A percentile compares a stretch with the other conserved stretches of the same genome.
Evolutionary conservation across 1,284 basidiomycete genomes (phyloP).

Genomic region (Malassezia pachydermatis): DNA sequence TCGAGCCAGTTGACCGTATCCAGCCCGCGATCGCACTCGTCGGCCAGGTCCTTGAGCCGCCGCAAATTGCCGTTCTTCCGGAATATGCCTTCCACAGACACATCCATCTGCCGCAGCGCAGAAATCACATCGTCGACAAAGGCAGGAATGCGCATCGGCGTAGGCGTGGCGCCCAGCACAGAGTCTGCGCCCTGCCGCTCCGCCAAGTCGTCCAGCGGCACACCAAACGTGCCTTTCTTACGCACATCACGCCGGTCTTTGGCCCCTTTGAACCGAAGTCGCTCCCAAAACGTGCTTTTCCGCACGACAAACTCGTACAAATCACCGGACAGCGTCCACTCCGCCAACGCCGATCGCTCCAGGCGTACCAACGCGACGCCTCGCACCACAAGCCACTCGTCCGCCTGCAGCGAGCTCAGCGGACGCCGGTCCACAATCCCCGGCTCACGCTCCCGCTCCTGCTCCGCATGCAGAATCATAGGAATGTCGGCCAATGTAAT

Average conservation of each 20-base stretch:
- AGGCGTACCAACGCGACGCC: slow-evolving; percentile 78
- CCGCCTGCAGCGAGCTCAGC: slow-evolving; percentile 66
- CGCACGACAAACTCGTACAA: slow-evolving; percentile 79
- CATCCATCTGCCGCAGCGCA: slow-evolving; percentile 98
- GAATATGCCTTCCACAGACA: slow-evolving; percentile 98
- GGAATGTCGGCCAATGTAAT: slow-evolving; percentile 95
- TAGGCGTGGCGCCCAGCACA: slow-evolving; percentile 73
- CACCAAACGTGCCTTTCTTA: slow-evolving; percentile 65
- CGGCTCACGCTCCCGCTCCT: slow-evolving; percentile 58
- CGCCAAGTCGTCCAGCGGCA: slow-evolving; percentile 86
- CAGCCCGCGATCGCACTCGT: slow-evolving; percentile 85
- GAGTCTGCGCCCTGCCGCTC: slow-evolving; percentile 92
- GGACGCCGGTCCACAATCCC: slow-evolving; percentile 47
- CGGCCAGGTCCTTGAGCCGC: slow-evolving; percentile 75
- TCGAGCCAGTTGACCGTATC: slow-evolving; percentile 71
- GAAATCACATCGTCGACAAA: slow-evolving; percentile 96
- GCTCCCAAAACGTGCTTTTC: slow-evolving; percentile 93
- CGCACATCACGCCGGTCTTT: slow-evolving; percentile 60
- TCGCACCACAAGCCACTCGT: slow-evolving; percentile 82
- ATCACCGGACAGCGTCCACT: slow-evolving; percentile 69
- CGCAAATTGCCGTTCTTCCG: slow-evolving; percentile 96
- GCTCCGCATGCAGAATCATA: slow-evolving; percentile 78
- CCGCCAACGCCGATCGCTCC: slow-evolving; percentile 62
- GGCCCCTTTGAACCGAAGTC: slow-evolving; percentile 70
- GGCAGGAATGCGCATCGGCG: slow-evolving; percentile 77